These are phyloP conservation scores for Nigrospora oryzae DNA, from an alignment of 2,329 filamentous ascomycete species.

Conservation along the genomic window DNA sequence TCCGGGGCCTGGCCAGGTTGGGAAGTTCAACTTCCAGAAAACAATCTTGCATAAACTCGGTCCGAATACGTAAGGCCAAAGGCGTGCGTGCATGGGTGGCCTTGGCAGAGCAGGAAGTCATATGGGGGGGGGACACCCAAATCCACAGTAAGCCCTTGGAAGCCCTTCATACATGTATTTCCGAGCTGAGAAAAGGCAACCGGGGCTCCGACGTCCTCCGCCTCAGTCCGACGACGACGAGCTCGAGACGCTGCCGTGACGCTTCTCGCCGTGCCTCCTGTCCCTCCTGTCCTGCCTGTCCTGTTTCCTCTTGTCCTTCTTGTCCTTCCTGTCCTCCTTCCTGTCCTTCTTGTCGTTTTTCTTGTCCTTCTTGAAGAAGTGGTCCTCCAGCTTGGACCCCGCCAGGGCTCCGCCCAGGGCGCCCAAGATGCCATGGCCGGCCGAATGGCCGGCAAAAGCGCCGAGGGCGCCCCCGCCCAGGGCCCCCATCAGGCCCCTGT, in stretches of 20 bases:
- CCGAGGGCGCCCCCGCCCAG: slow-evolving; percentile 35
- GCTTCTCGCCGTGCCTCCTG: slow-evolving; percentile 22
- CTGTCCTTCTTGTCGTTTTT: slow-evolving; percentile 22
- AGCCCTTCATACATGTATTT: too few relatives aligned
- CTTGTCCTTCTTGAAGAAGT: slow-evolving; percentile 18
- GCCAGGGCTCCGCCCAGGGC: slow-evolving; percentile 36
- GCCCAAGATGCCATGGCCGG: slow-evolving; percentile 36
- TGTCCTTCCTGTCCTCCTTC: slow-evolving; percentile 16
- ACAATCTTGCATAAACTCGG: too few relatives aligned
- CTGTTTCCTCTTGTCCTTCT: slow-evolving; percentile 4
- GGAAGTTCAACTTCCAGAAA: too few relatives aligned
- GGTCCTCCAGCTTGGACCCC: slow-evolving; percentile 33
- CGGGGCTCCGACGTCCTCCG: too few relatives aligned
- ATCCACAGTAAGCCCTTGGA: too few relatives aligned
- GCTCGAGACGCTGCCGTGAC: slow-evolving; percentile 1
- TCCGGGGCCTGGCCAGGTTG: too few relatives aligned
- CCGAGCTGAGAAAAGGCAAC: too few relatives aligned
- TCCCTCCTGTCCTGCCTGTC: slow-evolving; percentile 27
- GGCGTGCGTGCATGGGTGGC: too few relatives aligned
- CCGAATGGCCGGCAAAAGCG: slow-evolving; percentile 34
- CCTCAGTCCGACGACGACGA: not conserved
- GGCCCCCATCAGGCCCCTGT: slow-evolving; percentile 30
- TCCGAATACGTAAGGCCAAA: too few relatives aligned
- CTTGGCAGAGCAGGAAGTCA: too few relatives aligned
- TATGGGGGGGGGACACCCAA: too few relatives aligned